Percentiles rank a stretch among this genome's conserved stretches.
Conservation (phyloP, 495 filamentous ascomycete species). For the Melanomma pulvis-pyrius region DNA sequence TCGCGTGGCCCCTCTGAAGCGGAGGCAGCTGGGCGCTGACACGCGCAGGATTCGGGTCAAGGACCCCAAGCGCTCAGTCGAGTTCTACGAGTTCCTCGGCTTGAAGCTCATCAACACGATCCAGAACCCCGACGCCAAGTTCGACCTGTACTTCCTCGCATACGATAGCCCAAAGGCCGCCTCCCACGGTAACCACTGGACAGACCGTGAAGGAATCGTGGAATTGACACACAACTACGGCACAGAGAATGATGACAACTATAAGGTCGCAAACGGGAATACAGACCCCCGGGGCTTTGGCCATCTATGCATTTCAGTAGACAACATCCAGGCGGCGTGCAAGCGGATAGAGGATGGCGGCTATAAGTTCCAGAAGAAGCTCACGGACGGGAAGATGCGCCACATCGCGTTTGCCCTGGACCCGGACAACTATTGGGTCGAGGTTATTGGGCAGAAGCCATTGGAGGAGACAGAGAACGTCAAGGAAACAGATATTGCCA, state of each 20-base stretch:
- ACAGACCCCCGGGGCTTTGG: slow-evolving; percentile 86
- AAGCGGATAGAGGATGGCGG: slow-evolving; percentile 84
- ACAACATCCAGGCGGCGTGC: slow-evolving; percentile 89
- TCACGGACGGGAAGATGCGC: slow-evolving; percentile 84
- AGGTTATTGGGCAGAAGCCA: slow-evolving; percentile 48
- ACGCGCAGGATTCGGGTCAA: slow-evolving; percentile 82
- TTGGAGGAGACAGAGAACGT: slow-evolving; percentile 56
- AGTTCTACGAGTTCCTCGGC: slow-evolving; percentile 94
- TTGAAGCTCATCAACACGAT: slow-evolving; percentile 80
- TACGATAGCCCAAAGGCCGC: slow-evolving; percentile 67
- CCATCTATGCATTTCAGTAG: slow-evolving; percentile 83
- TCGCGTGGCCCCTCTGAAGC: background rate
- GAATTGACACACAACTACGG: slow-evolving; percentile 98
- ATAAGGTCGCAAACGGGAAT: slow-evolving; percentile 86
- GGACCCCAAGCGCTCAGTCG: slow-evolving; percentile 87
- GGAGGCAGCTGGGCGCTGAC: background rate
- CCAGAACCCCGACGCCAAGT: slow-evolving; percentile 75
- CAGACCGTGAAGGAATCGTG: slow-evolving; percentile 84
- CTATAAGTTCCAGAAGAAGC: slow-evolving; percentile 91
- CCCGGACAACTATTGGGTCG: slow-evolving; percentile 84
- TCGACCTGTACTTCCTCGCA: slow-evolving; percentile 84
- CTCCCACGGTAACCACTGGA: slow-evolving; percentile 65
- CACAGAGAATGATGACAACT: slow-evolving; percentile 82
- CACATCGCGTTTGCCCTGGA: slow-evolving; percentile 91
- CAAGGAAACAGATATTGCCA: slow-evolving; percentile 55